phyloP scores from a whole-genome alignment of 2,329 filamentous ascomycete species.

The Rutstroemia sp. region DNA sequence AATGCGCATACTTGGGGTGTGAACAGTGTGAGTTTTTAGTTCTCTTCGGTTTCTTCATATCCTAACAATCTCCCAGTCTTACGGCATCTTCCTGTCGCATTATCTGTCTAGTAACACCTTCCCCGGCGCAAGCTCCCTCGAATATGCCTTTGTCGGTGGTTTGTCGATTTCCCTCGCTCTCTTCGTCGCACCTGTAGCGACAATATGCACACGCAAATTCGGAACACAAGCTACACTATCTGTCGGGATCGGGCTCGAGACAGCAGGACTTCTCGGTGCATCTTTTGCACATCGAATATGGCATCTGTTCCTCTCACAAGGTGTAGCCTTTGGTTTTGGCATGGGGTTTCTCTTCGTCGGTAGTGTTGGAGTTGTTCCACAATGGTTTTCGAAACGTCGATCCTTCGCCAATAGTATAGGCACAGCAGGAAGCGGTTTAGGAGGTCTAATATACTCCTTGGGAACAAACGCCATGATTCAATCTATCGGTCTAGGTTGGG shows the following conservation, averaged over 20 bases:
- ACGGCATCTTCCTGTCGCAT: slow-evolving; percentile 70
- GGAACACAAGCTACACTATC: slow-evolving; percentile 59
- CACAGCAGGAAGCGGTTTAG: slow-evolving; percentile 60
- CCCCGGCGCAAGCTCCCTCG: slow-evolving; percentile 53
- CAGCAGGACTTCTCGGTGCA: slow-evolving; percentile 58
- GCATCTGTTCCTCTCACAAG: slow-evolving; percentile 71
- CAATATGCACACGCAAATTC: slow-evolving; percentile 41
- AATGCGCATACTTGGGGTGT: slow-evolving; percentile 41
- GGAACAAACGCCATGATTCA: slow-evolving; percentile 48
- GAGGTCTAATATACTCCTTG: slow-evolving; percentile 53
- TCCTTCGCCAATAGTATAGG: slow-evolving; percentile 57
- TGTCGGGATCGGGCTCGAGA: slow-evolving; percentile 56
- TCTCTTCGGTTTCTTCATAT: neutral
- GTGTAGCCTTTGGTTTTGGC: slow-evolving; percentile 68
- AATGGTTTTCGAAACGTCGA: slow-evolving; percentile 51
- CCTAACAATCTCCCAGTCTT: slow-evolving; percentile 35
- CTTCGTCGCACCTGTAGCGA: slow-evolving; percentile 54
- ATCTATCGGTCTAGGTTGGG: slow-evolving; percentile 45
- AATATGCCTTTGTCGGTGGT: slow-evolving; percentile 73
- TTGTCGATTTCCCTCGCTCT: slow-evolving; percentile 60
- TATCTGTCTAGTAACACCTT: slow-evolving; percentile 61
- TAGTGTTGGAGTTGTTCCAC: slow-evolving; percentile 53
- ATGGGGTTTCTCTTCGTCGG: slow-evolving; percentile 68
- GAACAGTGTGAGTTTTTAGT: slow-evolving; percentile 26
- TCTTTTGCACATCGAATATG: slow-evolving; percentile 63